Base-by-base conservation (phyloP, 768 basidiomycete genomes). In the Jaapia argillacea region DNA sequence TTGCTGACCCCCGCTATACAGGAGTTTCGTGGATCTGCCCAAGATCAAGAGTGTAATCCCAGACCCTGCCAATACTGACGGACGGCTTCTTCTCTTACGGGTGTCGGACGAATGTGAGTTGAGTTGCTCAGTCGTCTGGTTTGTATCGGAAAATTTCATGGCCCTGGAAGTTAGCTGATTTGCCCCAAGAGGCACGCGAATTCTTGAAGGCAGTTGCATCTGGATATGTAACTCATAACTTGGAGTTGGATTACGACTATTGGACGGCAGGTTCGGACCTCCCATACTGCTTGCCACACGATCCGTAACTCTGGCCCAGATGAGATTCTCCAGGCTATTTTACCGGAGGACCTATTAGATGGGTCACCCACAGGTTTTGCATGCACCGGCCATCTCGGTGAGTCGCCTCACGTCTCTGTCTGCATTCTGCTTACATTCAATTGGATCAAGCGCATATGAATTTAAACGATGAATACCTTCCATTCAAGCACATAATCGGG, bases 401-500 rank as follows among this genome's bases (percentile, higher is more conserved):
- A 43, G 75, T n/a, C n/a, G n/a, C n/a, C 31, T 41, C 3, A 24
- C 18, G n/a, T n/a, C 14, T 40, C 10, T n/a, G 16, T 43, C 40
- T 45, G 14, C 45, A 45, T 1, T 22, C n/a, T 16, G 28, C 24
- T 22, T 20, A 31, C 5, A 35, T 16, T 43, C 1, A 39, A 33
- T 6, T 16, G 36, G 41, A 4, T 2, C 36, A 45, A 96, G 94
- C 89, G 0, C 96, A 98, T 58, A 62, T 97, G 41, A 99, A 99
- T 58, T 72, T 99, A 25, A 78, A 84, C 51, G 77, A 82, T 14
- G 85, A 92, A 58, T 98, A 93, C 64, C 59, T 97, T 24, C 91
- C 92, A 2, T 98, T 85, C 66, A 91, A 90, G 58, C 62, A 85
- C 52, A 60, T 91, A 24, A 96, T 99, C 52, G 96, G 93, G 0